Evolutionary conservation across 768 basidiomycete species (phyloP), one percentile per base, ranked within the genome.

Genomic region (Auricularia sp.): DNA sequence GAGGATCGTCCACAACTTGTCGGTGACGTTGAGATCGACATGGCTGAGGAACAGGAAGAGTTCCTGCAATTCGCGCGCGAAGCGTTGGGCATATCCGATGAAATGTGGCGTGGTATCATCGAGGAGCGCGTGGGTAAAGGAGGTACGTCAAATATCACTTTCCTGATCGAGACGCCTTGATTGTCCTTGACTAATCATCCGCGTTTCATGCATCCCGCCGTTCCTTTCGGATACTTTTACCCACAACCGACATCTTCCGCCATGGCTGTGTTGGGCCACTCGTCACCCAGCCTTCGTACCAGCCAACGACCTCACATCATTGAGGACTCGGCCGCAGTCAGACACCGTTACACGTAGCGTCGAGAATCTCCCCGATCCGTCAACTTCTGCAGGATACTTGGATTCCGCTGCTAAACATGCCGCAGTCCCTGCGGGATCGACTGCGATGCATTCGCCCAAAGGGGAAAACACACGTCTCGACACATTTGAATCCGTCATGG

Each of bases 401-500:
- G 44, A 51, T 51, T 21, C 47, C 11, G 44, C 14, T 51, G 16
- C 47, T 6, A 18, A 6, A 18, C 14, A 6, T 51, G 47, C 47
- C 47, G 47, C 47, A 51, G 47, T 21, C 18, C 47, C 47, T 51
- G 47, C 47, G 47, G 47, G 47, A 51, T 51, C 47, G 47, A 8
- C 47, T 51, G 47, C 47, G 21, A 21, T 13, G 18, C 21, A 8
- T 8, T 5, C 18, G 10, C 47, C 47, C 18, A 10, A 51, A 51
- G 10, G 18, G 47, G 47, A 16, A 51, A 18, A 18, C 6, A 6
- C 11, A 51, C 47, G 47, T 11, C 80, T 98, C 24, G 84, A 95
- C 73, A 94, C 94, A 0, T 98, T 99, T 68, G 97, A 99, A 72
- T 84, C 89, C 1, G 92, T 98, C 37, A 98, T 98, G 97, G 83